Conservation (phyloP, 257 asterid genomes). For the Nicotiana otophora region DNA sequence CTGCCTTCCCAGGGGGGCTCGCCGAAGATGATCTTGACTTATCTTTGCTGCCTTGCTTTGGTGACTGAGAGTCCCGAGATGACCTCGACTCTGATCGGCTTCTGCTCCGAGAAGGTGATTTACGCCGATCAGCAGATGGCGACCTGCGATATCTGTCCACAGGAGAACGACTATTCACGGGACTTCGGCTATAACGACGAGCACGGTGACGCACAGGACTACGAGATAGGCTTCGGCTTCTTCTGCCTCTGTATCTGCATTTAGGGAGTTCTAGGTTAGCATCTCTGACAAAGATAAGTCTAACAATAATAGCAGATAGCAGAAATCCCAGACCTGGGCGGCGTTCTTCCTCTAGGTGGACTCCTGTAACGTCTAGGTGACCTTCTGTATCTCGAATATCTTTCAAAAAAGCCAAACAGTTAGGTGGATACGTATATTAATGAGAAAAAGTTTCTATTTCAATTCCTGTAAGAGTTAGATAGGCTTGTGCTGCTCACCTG, state of each 20-base stretch:
- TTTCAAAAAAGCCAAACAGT: slow-evolving; percentile 5
- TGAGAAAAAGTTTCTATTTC: background rate
- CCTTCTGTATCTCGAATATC: slow-evolving; percentile 78
- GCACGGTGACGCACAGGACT: slow-evolving; percentile 80
- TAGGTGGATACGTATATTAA: background rate
- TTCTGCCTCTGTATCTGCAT: slow-evolving; percentile 74
- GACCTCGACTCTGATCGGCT: slow-evolving; percentile 57
- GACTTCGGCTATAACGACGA: slow-evolving; percentile 71
- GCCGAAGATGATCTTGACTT: slow-evolving; percentile 56
- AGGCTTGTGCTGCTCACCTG: slow-evolving; percentile 37
- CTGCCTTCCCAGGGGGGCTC: slow-evolving; percentile 57
- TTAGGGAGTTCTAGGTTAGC: slow-evolving; percentile 6
- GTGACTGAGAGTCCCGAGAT: slow-evolving; percentile 46
- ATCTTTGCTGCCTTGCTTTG: slow-evolving; percentile 39
- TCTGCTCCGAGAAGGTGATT: slow-evolving; percentile 54
- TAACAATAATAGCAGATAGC: background rate
- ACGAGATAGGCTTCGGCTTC: slow-evolving; percentile 67
- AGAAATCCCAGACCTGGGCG: slow-evolving; percentile 59
- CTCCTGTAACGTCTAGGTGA: slow-evolving; percentile 95
- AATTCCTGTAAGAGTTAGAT: background rate
- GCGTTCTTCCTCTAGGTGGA: slow-evolving; percentile 91
- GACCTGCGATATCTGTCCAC: slow-evolving; percentile 49
- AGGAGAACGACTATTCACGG: slow-evolving; percentile 65
- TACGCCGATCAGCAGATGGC: slow-evolving; percentile 42
- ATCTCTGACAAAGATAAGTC: background rate